Conservation (phyloP, 495 filamentous ascomycete genomes). For the Annulohypoxylon maeteangense region DNA sequence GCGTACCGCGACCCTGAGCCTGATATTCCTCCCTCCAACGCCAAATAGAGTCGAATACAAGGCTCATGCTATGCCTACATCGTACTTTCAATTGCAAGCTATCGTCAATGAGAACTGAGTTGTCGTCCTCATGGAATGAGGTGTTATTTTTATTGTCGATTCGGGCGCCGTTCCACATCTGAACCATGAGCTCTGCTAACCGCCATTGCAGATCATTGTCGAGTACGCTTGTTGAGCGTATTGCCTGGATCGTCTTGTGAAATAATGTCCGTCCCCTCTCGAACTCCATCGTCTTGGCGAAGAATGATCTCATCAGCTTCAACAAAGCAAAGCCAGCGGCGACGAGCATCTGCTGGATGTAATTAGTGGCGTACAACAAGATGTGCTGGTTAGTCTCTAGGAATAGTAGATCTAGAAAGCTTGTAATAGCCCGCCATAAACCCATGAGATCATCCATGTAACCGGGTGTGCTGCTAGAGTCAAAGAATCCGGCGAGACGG, state of each 20-base stretch:
- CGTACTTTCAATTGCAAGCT: constrained; percentile 84
- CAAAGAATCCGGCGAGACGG: constrained; percentile 88
- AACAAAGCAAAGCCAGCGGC: constrained; percentile 85
- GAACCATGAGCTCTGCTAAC: constrained; percentile 87
- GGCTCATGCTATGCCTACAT: constrained; percentile 91
- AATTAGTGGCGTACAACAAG: constrained; percentile 81
- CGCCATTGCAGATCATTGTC: constrained; percentile 88
- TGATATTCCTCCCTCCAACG: constrained; percentile 91
- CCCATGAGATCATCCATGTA: constrained; percentile 82
- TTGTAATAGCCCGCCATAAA: constrained; percentile 78
- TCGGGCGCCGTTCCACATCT: constrained; percentile 85
- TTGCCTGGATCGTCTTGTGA: constrained; percentile 77
- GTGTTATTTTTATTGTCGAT: constrained; percentile 58
- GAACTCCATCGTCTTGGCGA: constrained; percentile 76
- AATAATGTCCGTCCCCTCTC: constrained; percentile 80
- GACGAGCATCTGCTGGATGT: constrained; percentile 91
- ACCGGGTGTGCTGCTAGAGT: constrained; percentile 75
- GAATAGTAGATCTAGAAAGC: constrained; percentile 79
- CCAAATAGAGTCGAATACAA: constrained; percentile 93
- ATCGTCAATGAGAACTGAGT: constrained; percentile 67
- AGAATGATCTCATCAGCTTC: constrained; percentile 87
- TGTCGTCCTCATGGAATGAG: constrained; percentile 52
- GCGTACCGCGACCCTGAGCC: constrained; percentile 76
- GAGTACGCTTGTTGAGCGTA: constrained; percentile 80
- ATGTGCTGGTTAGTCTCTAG: constrained; percentile 56